Conservation (phyloP, 208 protist genomes). For the Acanthamoeba polyphaga region DNA sequence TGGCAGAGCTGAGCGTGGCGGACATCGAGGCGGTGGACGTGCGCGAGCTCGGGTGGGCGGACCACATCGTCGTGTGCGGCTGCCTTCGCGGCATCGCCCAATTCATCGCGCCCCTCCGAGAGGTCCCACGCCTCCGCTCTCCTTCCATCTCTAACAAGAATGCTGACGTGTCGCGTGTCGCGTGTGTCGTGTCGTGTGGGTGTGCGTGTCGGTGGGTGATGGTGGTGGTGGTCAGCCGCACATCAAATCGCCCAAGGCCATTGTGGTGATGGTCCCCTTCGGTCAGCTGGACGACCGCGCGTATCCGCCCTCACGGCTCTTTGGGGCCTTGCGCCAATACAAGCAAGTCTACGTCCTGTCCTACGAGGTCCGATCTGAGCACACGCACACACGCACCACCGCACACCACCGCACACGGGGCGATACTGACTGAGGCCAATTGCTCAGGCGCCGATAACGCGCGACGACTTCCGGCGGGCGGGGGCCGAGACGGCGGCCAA, state of each 20-base stretch:
- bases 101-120: slow-evolving; percentile 11
- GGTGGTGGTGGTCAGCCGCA: background rate
- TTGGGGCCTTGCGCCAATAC: background rate
- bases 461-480: slow-evolving; percentile 40
- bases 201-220: background rate
- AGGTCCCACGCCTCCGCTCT: background rate
- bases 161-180: background rate
- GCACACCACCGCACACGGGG: background rate
- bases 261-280: slow-evolving; percentile 39
- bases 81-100: slow-evolving; percentile 43
- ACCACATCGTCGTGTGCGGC: slow-evolving; percentile 43
- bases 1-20: background rate
- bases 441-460: background rate
- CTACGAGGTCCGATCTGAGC: background rate
- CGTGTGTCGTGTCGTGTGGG: background rate
- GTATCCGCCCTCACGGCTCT: slow-evolving; percentile 14
- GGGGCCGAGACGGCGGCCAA: slow-evolving; percentile 39
- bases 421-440: background rate
- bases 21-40: slow-evolving; percentile 58
- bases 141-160: no score
- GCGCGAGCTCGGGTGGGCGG: background rate
- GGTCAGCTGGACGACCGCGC: background rate
- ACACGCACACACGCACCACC: background rate
- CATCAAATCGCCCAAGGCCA: background rate
- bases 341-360: slow-evolving; percentile 22